Evolutionary conservation across 805 yeast species (phyloP).

Genomic region (Lipomyces lipofer): DNA sequence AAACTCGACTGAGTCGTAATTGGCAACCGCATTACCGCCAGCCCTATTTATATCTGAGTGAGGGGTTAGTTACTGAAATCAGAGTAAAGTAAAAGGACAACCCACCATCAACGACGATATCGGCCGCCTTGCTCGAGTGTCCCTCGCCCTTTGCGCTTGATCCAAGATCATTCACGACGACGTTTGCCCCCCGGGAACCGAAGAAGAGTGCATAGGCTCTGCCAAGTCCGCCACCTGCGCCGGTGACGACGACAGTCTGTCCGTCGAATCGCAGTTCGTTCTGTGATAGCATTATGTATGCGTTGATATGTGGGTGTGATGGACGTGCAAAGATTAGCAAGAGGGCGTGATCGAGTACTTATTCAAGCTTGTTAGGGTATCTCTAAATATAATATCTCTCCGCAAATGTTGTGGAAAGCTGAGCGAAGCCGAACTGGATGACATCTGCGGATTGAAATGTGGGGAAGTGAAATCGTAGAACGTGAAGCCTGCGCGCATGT

Average conservation of each 20-base stretch:
- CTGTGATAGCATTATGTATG: not conserved
- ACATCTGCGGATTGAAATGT: too few relatives aligned
- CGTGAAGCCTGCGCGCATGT: too few relatives aligned
- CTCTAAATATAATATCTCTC: too few relatives aligned
- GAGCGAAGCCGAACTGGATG: too few relatives aligned
- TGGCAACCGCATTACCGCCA: slow-evolving; percentile 90
- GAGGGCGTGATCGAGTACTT: too few relatives aligned
- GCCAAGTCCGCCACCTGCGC: slow-evolving; percentile 98
- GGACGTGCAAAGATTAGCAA: too few relatives aligned
- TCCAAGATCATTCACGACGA: slow-evolving; percentile 92
- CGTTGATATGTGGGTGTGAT: too few relatives aligned
- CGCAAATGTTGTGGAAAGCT: too few relatives aligned
- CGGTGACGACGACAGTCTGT: slow-evolving; percentile 90
- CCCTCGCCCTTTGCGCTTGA: slow-evolving; percentile 78
- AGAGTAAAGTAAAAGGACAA: not conserved
- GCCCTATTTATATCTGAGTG: slow-evolving; percentile 58
- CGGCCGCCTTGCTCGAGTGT: slow-evolving; percentile 66
- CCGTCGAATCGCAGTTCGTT: slow-evolving; percentile 57
- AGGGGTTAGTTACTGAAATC: too few relatives aligned
- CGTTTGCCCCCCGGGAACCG: slow-evolving; percentile 90
- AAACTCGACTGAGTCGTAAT: slow-evolving; percentile 84
- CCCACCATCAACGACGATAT: slow-evolving; percentile 67
- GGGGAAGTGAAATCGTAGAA: too few relatives aligned
- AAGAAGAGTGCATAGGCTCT: slow-evolving; percentile 81
- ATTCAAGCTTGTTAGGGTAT: too few relatives aligned